phyloP scores from a whole-genome alignment of 768 basidiomycete species.

The Auriscalpium orientale region DNA sequence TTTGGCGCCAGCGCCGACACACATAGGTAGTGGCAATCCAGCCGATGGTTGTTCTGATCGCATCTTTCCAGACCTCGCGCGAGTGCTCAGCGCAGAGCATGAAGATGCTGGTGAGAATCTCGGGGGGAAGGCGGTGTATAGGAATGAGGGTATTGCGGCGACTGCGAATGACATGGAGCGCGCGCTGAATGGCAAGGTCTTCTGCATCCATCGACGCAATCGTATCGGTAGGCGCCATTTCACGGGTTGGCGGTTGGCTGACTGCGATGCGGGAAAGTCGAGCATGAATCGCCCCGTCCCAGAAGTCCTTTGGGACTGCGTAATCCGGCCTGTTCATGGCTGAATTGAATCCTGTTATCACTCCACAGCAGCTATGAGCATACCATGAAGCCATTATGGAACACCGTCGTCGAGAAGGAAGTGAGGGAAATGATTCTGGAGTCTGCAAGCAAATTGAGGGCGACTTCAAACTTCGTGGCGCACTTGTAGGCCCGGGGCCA shows the following conservation, averaged over 20 bases:
- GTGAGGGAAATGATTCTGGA: too few species aligned
- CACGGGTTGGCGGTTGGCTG: not conserved
- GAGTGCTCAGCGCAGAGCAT: not conserved
- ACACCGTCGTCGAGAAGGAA: too few species aligned
- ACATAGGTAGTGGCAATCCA: not conserved
- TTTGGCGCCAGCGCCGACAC: not conserved
- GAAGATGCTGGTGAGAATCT: not conserved
- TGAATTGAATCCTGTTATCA: too few species aligned
- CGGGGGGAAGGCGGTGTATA: not conserved
- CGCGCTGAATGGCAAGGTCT: not conserved
- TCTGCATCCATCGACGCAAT: not conserved
- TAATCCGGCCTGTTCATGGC: not conserved
- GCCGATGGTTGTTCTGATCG: not conserved
- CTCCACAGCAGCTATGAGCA: too few species aligned
- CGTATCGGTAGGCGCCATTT: not conserved
- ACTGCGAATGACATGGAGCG: not conserved
- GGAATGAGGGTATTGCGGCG: not conserved
- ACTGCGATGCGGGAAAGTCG: not conserved
- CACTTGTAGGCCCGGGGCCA: too few species aligned
- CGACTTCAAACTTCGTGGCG: too few species aligned
- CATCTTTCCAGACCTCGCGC: not conserved
- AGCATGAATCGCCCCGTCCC: not conserved
- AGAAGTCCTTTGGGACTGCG: not conserved
- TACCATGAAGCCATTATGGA: too few species aligned
- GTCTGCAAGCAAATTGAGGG: too few species aligned